phyloP scores from a whole-genome alignment of 1,139 yeast species.

The Debaryomycetaceae sp. region DNA sequence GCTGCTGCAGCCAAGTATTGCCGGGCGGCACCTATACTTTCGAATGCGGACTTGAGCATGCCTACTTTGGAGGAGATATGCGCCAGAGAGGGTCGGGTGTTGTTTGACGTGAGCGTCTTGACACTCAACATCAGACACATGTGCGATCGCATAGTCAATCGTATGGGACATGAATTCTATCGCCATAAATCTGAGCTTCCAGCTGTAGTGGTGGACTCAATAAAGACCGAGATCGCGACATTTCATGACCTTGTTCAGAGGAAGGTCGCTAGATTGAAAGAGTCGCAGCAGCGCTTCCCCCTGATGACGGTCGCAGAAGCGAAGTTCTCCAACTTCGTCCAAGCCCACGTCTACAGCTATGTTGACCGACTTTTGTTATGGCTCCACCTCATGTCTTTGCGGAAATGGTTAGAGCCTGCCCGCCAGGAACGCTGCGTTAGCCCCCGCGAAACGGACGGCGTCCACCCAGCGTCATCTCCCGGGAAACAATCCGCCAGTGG shows the following conservation, averaged over 20 bases:
- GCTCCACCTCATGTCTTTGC: no score
- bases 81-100: no score
- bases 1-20: slow-evolving; percentile 47
- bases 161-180: no score
- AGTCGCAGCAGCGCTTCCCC: slow-evolving; percentile 8
- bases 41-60: slow-evolving; percentile 43
- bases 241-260: slow-evolving; percentile 39
- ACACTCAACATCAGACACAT: slow-evolving; percentile 43
- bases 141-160: slow-evolving; percentile 38
- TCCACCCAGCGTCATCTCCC: no score
- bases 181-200: slow-evolving; percentile 39
- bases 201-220: slow-evolving; percentile 22
- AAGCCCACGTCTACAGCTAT: slow-evolving; percentile 41
- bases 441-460: no score
- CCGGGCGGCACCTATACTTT: slow-evolving; percentile 47
- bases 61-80: slow-evolving; percentile 40
- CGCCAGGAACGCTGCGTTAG: no score
- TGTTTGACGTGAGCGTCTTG: slow-evolving; percentile 28
- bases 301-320: slow-evolving; percentile 27
- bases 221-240: slow-evolving; percentile 38
- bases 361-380: slow-evolving; percentile 48
- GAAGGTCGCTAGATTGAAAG: slow-evolving; percentile 20
- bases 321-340: slow-evolving; percentile 37
- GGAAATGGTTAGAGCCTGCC: no score
- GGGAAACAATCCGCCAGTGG: no score